Evolutionary conservation across 2,329 filamentous ascomycete genomes (phyloP).

Genomic region (Fusarium humuli): DNA sequence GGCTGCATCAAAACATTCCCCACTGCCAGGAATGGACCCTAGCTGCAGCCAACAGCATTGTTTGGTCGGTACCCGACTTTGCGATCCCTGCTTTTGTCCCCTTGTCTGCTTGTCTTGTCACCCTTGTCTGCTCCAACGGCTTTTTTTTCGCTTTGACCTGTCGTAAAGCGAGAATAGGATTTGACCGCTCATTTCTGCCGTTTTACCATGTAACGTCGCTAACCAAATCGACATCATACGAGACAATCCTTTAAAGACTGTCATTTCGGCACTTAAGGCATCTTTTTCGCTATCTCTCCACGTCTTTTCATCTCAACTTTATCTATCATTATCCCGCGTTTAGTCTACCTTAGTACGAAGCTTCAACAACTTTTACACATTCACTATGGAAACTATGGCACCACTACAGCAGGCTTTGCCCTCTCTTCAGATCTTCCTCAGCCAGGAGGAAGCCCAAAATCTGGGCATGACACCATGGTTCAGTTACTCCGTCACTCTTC

Average conservation of each 20-base stretch:
- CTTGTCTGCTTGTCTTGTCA: not conserved
- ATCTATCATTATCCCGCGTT: not conserved
- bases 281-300: not conserved
- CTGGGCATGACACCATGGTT: constrained; percentile 39
- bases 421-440: constrained; percentile 13
- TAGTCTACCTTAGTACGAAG: not conserved
- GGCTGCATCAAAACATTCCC: constrained; percentile 3
- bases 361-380: not conserved
- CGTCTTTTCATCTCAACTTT: not conserved
- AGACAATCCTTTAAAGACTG: constrained; percentile 16
- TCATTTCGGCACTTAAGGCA: constrained; percentile 11
- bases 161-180: constrained; percentile 14
- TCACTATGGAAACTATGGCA: constrained; percentile 34
- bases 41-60: constrained; percentile 3
- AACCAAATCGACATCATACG: constrained; percentile 21
- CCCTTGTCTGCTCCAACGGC: constrained; percentile 5
- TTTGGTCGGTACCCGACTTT: not conserved
- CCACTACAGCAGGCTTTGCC: constrained; percentile 17
- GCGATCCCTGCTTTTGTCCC: not conserved
- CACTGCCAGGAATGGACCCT: constrained; percentile 1
- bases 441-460: constrained; percentile 17
- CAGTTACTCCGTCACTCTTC: constrained; percentile 36
- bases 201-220: constrained; percentile 27
- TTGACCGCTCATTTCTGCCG: constrained; percentile 33
- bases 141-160: constrained; percentile 23